Evolutionary conservation across 306 rosid species (phyloP), one percentile per base, ranked within the genome.

Genomic region (Dicorynia guianensis): DNA sequence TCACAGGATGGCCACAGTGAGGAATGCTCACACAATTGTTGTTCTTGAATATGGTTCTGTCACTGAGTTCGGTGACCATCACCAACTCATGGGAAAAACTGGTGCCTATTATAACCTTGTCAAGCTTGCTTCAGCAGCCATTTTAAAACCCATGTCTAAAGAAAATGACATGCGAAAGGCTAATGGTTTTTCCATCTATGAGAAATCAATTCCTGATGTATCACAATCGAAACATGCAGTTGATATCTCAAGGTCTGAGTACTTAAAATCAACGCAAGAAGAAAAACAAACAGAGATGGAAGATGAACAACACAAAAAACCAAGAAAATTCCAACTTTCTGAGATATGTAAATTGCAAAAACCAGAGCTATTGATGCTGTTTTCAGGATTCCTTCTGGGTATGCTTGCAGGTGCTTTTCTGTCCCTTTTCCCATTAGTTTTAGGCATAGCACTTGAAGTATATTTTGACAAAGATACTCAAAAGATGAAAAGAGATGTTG

Each of bases 1-100:
- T 87, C 97, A 94, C 64, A 85, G 93, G 82, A 87, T 91, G 72
- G 89, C 96, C 36, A 90, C 98, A 9, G 95, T 91, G 33, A 87
- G 83, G 80, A 88, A 85, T 53, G 83, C 92, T 62, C 76, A 94
- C 57, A 76, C 89, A 63, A 86, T 94, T 82, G 95, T 84, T 59
- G 96, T 90, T 79, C 93, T 94, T 68, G 90, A 91, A 60, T 70
- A 50, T 67, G 98, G 98, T 66, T 80, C 87, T 67, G 89, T 87
- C 34, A 36, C 78, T 33, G 97, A 94, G 89, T 85, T 88, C 2
- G 98, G 98, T 5, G 83, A 82, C 75, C 98, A 94, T 56, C 81
- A 58, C 20, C 90, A 91, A 83, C 93, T 94, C 74, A 85, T 90
- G 89, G 90, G 68, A 6, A 90, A 82, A 67, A 77, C 73, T 0